Evolutionary conservation across 306 rosid species (phyloP), one percentile per base, ranked within the genome.

Genomic region (barrel medic (Medicago truncatula)): DNA sequence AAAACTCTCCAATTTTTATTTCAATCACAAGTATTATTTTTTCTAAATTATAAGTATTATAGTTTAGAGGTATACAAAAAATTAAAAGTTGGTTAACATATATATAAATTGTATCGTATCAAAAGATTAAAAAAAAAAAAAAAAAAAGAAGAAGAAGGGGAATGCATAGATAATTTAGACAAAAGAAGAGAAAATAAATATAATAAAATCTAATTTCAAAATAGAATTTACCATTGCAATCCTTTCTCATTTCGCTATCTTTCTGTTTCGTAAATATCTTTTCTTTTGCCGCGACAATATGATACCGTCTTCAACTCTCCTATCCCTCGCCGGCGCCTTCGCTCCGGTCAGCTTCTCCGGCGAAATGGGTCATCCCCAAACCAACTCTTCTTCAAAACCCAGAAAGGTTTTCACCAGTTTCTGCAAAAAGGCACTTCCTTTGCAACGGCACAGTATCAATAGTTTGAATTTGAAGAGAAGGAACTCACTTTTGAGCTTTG

Each of bases 291-390:
- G 15, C 70, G 13, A 5, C 70, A n/a, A 69, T 14, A 91, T 92
- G 97, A 79, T 85, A n/a, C 79, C 88, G 20, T 74, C 89, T 59
- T 75, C 89, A 66, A 34, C 88, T 38, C 52, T 82, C 80, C 69
- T 88, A 50, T 86, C 88, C 15, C 40, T 80, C 52, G 85, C 90
- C 69, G 77, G 76, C 16, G 67, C 86, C 78, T 78, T 63, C 12
- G 70, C 57, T 18, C 81, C 81, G 49, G 70, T 34, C 20, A 52
- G 12, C 1, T 46, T 85, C 16, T 28, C 58, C 83, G 73, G 84
- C 18, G 81, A 87, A 16, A 47, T 81, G 81, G 86, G 86, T 80
- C 70, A 8, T 18, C 15, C 61, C 43, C 73, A 71, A 79, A 15
- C 79, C 57, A 79, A 56, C 72, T 50, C 62, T 28, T 49, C 36